These are phyloP conservation scores for Candida maesae DNA, from an alignment of 805 yeast genomes.

Conservation along the genomic window DNA sequence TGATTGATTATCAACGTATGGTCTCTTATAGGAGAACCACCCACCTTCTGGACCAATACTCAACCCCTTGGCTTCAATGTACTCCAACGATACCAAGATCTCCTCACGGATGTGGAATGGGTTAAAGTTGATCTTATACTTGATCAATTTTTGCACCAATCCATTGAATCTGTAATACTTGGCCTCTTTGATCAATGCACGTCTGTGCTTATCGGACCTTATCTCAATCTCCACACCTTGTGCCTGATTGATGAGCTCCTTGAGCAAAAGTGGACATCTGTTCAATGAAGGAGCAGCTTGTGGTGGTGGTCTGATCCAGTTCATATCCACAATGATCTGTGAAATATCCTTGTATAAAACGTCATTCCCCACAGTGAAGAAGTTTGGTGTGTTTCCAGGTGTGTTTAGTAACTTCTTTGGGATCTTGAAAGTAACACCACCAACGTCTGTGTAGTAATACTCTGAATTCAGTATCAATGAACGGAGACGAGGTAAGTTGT, in stretches of 20 bases:
- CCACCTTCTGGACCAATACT: slow-evolving; percentile 9
- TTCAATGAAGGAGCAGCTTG: slow-evolving; percentile 50
- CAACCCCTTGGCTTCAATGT: slow-evolving; percentile 13
- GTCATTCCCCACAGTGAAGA: slow-evolving; percentile 59
- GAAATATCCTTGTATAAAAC: slow-evolving; percentile 49
- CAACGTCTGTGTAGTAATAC: slow-evolving; percentile 50
- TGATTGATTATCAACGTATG: slow-evolving; percentile 37
- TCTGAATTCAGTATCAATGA: slow-evolving; percentile 48
- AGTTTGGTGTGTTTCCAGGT: slow-evolving; percentile 76
- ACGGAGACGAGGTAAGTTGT: slow-evolving; percentile 56
- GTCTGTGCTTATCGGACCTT: slow-evolving; percentile 50
- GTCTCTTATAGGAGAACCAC: slow-evolving; percentile 37
- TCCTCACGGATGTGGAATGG: slow-evolving; percentile 52
- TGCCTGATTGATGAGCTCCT: slow-evolving; percentile 44
- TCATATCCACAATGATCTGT: slow-evolving; percentile 33
- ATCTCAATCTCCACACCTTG: slow-evolving; percentile 51
- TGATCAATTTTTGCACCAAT: slow-evolving; percentile 67
- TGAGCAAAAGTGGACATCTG: slow-evolving; percentile 17
- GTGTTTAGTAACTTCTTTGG: slow-evolving; percentile 49
- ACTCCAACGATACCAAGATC: slow-evolving; percentile 35
- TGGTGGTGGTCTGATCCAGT: slow-evolving; percentile 75
- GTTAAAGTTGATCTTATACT: slow-evolving; percentile 45
- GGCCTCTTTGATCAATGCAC: slow-evolving; percentile 61
- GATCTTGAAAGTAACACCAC: slow-evolving; percentile 56
- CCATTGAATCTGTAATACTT: slow-evolving; percentile 72